Evolutionary conservation across 225 moss, liverwort and hornwort species (phyloP).

Genomic region (Straminergon stramineum): DNA sequence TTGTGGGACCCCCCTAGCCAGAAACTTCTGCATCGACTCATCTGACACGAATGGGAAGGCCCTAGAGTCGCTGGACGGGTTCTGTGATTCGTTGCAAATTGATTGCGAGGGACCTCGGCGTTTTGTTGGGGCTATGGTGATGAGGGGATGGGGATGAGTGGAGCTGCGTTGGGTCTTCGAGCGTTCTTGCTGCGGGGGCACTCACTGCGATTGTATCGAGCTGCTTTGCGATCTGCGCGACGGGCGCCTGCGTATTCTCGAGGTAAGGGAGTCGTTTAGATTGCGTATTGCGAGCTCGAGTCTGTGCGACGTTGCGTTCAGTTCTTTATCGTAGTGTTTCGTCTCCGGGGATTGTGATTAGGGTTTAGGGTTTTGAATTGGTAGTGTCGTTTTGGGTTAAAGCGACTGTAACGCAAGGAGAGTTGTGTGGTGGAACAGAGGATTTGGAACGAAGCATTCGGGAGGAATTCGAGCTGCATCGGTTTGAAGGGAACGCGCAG

Average conservation of each 20-base stretch:
- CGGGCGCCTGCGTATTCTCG: constrained; percentile 73
- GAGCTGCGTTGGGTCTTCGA: constrained; percentile 45
- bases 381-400: background rate
- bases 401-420: background rate
- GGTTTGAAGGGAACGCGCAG: constrained; percentile 41
- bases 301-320: background rate
- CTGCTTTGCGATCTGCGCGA: constrained; percentile 72
- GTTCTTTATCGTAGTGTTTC: background rate
- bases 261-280: constrained; percentile 1
- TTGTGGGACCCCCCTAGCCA: background rate
- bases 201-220: constrained; percentile 61
- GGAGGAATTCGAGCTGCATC: constrained; percentile 68
- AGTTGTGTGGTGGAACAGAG: constrained; percentile 16
- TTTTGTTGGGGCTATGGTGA: background rate
- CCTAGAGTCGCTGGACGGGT: background rate
- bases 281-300: background rate
- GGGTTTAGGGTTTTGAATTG: background rate
- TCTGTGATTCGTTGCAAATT: background rate
- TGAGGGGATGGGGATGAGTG: constrained; percentile 13
- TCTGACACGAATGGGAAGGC: background rate
- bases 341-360: background rate
- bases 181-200: constrained; percentile 70
- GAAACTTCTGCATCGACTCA: background rate
- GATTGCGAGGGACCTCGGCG: background rate
- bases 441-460: constrained; percentile 59